Percentiles rank a stretch among this genome's conserved stretches.
phyloP scores from a whole-genome alignment of 495 filamentous ascomycete genomes.

The Trichoderma orchidacearum region DNA sequence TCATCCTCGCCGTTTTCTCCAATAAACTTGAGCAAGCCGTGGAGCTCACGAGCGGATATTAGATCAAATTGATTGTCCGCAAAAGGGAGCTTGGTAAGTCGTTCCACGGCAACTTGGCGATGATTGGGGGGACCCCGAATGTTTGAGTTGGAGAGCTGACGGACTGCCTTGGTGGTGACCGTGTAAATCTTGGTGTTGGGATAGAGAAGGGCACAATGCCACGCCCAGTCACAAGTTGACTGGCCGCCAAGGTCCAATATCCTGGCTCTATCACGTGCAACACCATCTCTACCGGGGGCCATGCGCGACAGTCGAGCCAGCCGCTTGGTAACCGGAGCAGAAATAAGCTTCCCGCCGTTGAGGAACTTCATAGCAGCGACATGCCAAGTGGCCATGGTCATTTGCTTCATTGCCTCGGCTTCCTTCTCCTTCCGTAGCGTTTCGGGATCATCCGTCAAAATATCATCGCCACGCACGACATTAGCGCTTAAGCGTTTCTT shows the following conservation, averaged over 20 bases:
- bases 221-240: constrained; percentile 83
- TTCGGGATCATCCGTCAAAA: constrained; percentile 38
- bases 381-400: constrained; percentile 63
- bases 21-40: constrained; percentile 62
- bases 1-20: constrained; percentile 56
- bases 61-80: constrained; percentile 80
- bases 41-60: constrained; percentile 79
- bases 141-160: constrained; percentile 50
- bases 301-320: constrained; percentile 37
- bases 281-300: constrained; percentile 22
- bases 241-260: constrained; percentile 86
- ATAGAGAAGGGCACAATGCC: constrained; percentile 77
- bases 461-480: constrained; percentile 42
- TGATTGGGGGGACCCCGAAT: constrained; percentile 81
- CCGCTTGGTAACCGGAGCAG: constrained; percentile 55
- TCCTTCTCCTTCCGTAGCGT: constrained; percentile 63
- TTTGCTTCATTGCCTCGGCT: constrained; percentile 62
- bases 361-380: constrained; percentile 64
- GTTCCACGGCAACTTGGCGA: constrained; percentile 58
- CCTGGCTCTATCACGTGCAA: constrained; percentile 37
- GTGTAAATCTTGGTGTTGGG: constrained; percentile 78
- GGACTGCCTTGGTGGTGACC: constrained; percentile 52
- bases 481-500: constrained; percentile 46
- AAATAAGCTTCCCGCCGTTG: constrained; percentile 68
- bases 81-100: constrained; percentile 74